Percentiles rank a stretch among this genome's conserved stretches.
These are phyloP conservation scores for Citrullus amarus DNA, from an alignment of 306 rosid genomes.

Conservation along the genomic window DNA sequence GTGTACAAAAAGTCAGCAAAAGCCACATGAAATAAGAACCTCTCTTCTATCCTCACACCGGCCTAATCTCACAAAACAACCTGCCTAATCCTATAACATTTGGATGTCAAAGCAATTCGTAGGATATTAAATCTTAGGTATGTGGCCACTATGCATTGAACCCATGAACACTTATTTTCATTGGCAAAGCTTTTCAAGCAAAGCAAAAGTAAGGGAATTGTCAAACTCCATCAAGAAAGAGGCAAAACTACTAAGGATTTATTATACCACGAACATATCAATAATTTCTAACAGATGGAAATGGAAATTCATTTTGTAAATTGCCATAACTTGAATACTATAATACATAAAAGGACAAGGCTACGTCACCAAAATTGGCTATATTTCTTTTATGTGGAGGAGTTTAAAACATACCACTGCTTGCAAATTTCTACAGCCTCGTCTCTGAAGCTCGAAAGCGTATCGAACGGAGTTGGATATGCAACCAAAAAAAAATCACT, in stretches of 20 bases:
- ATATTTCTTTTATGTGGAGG: background rate
- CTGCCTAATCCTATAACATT: no score
- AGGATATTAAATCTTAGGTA: no score
- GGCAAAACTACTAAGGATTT: background rate
- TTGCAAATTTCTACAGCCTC: background rate
- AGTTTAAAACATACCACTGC: background rate
- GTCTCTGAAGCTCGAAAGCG: background rate
- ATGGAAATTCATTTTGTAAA: background rate
- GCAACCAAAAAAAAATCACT: background rate
- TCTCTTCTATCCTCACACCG: no score
- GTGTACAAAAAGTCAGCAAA: background rate
- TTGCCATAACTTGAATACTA: background rate
- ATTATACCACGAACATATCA: background rate
- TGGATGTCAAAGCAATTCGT: no score
- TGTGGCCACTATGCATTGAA: no score
- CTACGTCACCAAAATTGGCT: background rate
- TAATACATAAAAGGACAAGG: conserved; percentile 4
- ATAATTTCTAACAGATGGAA: background rate
- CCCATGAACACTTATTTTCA: no score
- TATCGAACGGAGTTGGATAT: background rate
- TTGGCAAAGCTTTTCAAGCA: background rate
- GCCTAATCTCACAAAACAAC: no score
- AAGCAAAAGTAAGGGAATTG: background rate
- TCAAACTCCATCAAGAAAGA: background rate
- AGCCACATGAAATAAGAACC: background rate